These are phyloP conservation scores for Eragrostis tef DNA, from an alignment of 202 grass and related monocot species.

Conservation along the genomic window DNA sequence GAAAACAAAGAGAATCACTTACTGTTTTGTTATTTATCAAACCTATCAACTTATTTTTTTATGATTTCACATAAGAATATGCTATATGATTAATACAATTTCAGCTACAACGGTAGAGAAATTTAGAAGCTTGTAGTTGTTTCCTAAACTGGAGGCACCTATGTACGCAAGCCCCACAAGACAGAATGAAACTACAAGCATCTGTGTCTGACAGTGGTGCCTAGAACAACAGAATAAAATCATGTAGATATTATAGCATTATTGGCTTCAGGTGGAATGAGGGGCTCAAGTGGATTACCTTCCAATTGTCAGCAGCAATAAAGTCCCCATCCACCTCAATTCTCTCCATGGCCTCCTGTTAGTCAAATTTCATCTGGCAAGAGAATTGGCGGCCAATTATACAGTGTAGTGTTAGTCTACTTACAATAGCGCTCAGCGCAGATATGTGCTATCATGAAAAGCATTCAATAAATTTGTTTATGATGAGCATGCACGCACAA, in stretches of 20 bases:
- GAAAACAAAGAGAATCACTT: neutral
- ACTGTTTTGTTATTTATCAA: neutral
- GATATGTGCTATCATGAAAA: neutral
- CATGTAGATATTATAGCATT: neutral
- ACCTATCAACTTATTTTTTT: conserved; percentile 3
- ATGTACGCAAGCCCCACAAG: conserved; percentile 12
- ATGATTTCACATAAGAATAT: neutral
- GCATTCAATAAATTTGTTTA: neutral
- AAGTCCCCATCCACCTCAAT: conserved; percentile 58
- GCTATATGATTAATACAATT: neutral
- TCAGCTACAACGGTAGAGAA: neutral
- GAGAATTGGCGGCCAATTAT: conserved; percentile 6
- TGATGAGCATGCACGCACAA: neutral
- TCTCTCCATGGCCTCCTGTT: conserved; percentile 58
- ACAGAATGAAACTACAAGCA: neutral
- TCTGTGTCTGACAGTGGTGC: neutral
- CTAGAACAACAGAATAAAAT: conserved; percentile 32
- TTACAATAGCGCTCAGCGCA: neutral
- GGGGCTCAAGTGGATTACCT: conserved; percentile 54
- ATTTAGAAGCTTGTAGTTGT: neutral
- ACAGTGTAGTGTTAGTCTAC: conserved; percentile 27
- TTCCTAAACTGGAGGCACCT: neutral
- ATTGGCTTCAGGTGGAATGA: conserved; percentile 20
- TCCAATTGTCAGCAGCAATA: conserved; percentile 59
- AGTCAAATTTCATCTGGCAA: conserved; percentile 61